Evolutionary conservation across 176 grass and related monocot species (phyloP).

Genomic region (Paspalum notatum): DNA sequence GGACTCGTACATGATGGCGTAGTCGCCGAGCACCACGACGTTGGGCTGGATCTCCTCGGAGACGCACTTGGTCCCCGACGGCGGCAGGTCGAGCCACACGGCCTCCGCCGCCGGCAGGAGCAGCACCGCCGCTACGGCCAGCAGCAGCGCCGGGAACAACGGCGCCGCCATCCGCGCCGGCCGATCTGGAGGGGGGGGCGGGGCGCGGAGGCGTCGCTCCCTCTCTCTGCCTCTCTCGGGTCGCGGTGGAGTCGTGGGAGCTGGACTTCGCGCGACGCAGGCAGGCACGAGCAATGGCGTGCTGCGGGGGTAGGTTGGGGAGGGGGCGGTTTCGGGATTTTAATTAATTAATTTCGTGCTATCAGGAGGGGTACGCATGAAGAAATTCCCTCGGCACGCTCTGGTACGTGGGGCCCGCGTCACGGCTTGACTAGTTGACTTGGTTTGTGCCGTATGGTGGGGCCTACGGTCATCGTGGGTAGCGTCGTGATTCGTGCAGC

Average conservation of each 20-base stretch:
- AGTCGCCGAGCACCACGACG: constrained; percentile 90
- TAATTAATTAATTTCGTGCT: constrained; percentile 31
- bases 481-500: not conserved
- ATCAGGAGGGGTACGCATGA: not conserved
- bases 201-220: not conserved
- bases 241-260: constrained; percentile 25
- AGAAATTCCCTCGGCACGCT: constrained; percentile 22
- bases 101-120: constrained; percentile 45
- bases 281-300: constrained; percentile 33
- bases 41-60: constrained; percentile 99
- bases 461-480: not conserved
- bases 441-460: no score
- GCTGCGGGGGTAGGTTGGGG: not conserved
- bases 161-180: constrained; percentile 36
- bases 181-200: constrained; percentile 50
- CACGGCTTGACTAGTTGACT: no score
- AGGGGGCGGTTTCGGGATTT: constrained; percentile 6
- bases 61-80: constrained; percentile 89
- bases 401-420: no score
- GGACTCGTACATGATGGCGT: constrained; percentile 61
- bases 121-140: constrained; percentile 15
- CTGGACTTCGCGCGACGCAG: constrained; percentile 24
- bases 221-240: not conserved
- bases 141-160: not conserved
- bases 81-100: constrained; percentile 80